These are phyloP conservation scores for Stagonosporopsis tanaceti DNA, from an alignment of 2,329 filamentous ascomycete genomes.

Conservation along the genomic window DNA sequence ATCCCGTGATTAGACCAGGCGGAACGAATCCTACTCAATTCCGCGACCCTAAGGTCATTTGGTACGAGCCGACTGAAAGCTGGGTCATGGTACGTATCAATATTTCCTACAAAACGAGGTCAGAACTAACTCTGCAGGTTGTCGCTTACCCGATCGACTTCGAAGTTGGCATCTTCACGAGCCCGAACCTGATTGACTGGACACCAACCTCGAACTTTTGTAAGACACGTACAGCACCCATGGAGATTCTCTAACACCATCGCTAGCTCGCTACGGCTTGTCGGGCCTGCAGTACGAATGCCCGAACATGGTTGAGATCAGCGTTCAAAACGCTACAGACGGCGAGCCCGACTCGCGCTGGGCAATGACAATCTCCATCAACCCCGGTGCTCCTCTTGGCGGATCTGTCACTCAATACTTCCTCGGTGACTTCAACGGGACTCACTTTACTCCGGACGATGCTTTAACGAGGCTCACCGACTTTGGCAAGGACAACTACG, in stretches of 20 bases:
- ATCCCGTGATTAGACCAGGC: conserved; percentile 64
- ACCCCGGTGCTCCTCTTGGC: conserved; percentile 65
- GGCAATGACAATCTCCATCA: conserved; percentile 62
- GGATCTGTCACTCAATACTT: conserved; percentile 66
- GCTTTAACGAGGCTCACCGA: conserved; percentile 53
- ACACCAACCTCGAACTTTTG: conserved; percentile 65
- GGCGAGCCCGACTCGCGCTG: conserved; percentile 52
- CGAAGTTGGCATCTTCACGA: conserved; percentile 68
- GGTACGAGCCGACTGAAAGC: conserved; percentile 5
- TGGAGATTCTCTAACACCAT: not conserved
- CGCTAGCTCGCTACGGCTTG: conserved; percentile 51
- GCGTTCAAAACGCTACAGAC: conserved; percentile 46
- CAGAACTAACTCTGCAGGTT: conserved; percentile 47
- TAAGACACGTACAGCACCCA: conserved; percentile 24
- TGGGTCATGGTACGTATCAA: conserved; percentile 55
- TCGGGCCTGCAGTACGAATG: conserved; percentile 69
- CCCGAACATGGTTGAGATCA: conserved; percentile 67
- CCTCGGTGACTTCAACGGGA: conserved; percentile 70
- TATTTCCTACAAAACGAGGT: not conserved
- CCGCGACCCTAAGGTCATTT: conserved; percentile 70
- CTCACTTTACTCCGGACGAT: conserved; percentile 62
- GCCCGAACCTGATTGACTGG: conserved; percentile 67
- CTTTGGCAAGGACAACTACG: conserved; percentile 64
- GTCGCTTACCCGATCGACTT: conserved; percentile 65
- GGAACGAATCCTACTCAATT: conserved; percentile 63